Evolutionary conservation across 768 basidiomycete genomes (phyloP).

Genomic region (Postia placenta): DNA sequence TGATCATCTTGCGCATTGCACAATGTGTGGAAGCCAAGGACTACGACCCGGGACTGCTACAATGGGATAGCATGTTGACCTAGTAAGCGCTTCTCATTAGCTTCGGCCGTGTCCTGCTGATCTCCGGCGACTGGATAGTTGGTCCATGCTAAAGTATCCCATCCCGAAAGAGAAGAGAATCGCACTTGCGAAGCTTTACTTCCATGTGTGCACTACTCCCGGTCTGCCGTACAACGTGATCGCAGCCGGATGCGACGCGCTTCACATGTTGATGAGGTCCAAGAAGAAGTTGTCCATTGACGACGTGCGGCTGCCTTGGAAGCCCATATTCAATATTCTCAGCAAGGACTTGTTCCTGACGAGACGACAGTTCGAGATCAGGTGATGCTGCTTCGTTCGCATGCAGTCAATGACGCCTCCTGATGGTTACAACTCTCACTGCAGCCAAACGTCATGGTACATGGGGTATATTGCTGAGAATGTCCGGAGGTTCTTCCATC

Average conservation of each 20-base stretch:
- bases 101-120: too few relatives aligned
- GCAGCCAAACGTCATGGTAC: conserved; percentile 69
- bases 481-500: conserved; percentile 82
- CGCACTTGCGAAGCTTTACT: conserved; percentile 71
- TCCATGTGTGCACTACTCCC: conserved; percentile 66
- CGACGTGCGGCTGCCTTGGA: conserved; percentile 80
- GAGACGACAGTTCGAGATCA: conserved; percentile 73
- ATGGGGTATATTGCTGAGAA: conserved; percentile 68
- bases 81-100: conserved; percentile 50
- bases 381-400: conserved; percentile 35
- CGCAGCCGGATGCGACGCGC: conserved; percentile 58
- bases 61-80: conserved; percentile 74
- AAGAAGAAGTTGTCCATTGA: conserved; percentile 72
- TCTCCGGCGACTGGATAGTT: conserved; percentile 52
- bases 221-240: conserved; percentile 69
- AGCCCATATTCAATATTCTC: conserved; percentile 67
- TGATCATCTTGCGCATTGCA: conserved; percentile 58
- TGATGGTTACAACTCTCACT: not conserved
- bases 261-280: conserved; percentile 54
- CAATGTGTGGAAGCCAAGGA: conserved; percentile 78
- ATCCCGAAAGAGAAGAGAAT: conserved; percentile 78
- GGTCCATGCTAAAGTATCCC: conserved; percentile 81
- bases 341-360: conserved; percentile 72
- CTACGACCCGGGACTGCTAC: conserved; percentile 72
- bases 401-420: not conserved